These are phyloP conservation scores for Boletales sp. DNA, from an alignment of 768 basidiomycete genomes.

Conservation along the genomic window DNA sequence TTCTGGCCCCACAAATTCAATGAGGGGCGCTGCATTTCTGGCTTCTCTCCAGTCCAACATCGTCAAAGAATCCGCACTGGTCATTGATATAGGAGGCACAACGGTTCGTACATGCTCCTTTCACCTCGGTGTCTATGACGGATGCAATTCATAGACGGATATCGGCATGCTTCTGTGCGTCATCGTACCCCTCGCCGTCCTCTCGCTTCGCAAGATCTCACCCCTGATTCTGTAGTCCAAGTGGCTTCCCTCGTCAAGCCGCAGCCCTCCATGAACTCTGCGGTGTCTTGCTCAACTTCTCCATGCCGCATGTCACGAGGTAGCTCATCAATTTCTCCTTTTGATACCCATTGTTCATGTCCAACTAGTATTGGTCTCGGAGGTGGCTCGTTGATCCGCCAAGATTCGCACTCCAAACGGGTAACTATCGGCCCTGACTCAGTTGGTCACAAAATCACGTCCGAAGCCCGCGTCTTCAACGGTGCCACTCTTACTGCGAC, in stretches of 20 bases:
- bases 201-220: slow-evolving; percentile 8
- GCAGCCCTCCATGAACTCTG: slow-evolving; percentile 60
- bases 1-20: slow-evolving; percentile 64
- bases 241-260: slow-evolving; percentile 60
- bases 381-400: slow-evolving; percentile 54
- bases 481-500: slow-evolving; percentile 58
- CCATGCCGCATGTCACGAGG: slow-evolving; percentile 53
- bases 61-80: slow-evolving; percentile 41
- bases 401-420: slow-evolving; percentile 29
- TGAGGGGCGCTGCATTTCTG: slow-evolving; percentile 64
- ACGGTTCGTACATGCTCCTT: slow-evolving; percentile 33
- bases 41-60: slow-evolving; percentile 38
- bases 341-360: too few species aligned
- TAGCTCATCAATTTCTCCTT: too few species aligned
- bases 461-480: slow-evolving; percentile 52
- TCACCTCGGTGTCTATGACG: slow-evolving; percentile 11
- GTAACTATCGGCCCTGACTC: slow-evolving; percentile 63
- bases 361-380: slow-evolving; percentile 60
- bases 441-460: slow-evolving; percentile 52
- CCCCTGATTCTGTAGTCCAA: slow-evolving; percentile 30
- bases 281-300: slow-evolving; percentile 58
- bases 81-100: slow-evolving; percentile 64
- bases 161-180: slow-evolving; percentile 53
- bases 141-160: slow-evolving; percentile 38
- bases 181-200: not conserved